These are phyloP conservation scores for Ustilago sp. DNA, from an alignment of 1,284 basidiomycete species.

Conservation along the genomic window DNA sequence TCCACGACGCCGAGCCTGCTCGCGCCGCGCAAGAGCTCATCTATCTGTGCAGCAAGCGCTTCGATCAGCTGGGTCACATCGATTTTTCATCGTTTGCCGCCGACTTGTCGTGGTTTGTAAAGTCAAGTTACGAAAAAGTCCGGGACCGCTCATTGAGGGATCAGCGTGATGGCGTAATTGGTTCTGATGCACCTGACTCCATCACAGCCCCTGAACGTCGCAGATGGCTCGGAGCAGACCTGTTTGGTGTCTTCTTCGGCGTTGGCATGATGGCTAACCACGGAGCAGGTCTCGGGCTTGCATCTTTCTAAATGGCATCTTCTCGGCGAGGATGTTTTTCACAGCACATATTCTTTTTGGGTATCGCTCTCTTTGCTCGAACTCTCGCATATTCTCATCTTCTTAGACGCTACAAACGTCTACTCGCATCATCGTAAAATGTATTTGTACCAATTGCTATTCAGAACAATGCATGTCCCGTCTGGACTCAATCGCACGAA, in stretches of 20 bases:
- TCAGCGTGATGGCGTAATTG: slow-evolving; percentile 20
- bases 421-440: neutral
- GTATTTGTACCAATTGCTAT: neutral
- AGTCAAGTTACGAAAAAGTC: slow-evolving; percentile 35
- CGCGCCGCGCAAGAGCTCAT: slow-evolving; percentile 39
- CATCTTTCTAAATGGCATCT: neutral
- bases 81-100: slow-evolving; percentile 22
- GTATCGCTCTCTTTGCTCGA: neutral
- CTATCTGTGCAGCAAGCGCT: slow-evolving; percentile 42
- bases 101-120: slow-evolving; percentile 29
- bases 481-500: no score
- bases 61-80: slow-evolving; percentile 29
- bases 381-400: neutral
- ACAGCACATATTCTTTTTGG: neutral
- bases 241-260: slow-evolving; percentile 45
- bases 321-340: neutral
- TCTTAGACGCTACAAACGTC: neutral
- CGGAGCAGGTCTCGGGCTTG: neutral
- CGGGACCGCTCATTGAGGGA: slow-evolving; percentile 12
- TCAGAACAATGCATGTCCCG: no score
- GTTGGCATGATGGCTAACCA: slow-evolving; percentile 15
- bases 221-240: slow-evolving; percentile 29
- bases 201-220: slow-evolving; percentile 12
- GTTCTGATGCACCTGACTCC: slow-evolving; percentile 13
- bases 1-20: slow-evolving; percentile 30